These are phyloP conservation scores for Pisolithus microcarpus DNA, from an alignment of 768 basidiomycete species.

Conservation along the genomic window DNA sequence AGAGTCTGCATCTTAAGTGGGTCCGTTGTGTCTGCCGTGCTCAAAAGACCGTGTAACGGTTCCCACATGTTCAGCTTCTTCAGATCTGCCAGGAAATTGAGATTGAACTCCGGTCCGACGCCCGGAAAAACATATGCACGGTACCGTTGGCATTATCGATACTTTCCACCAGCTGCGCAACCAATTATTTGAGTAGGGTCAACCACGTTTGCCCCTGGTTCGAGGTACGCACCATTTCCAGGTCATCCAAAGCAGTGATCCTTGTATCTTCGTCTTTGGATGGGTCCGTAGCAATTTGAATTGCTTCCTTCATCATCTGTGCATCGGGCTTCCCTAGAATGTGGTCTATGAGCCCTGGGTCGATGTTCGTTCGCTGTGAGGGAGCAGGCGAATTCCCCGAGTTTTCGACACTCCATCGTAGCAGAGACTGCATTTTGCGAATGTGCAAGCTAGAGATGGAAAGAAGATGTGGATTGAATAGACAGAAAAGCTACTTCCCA, in stretches of 20 bases:
- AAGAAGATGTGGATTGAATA: neutral
- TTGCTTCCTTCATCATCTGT: slow-evolving; percentile 74
- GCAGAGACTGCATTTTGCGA: slow-evolving; percentile 57
- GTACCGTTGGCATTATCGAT: slow-evolving; percentile 86
- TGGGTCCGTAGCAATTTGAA: slow-evolving; percentile 56
- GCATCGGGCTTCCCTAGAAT: slow-evolving; percentile 83
- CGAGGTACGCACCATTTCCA: slow-evolving; percentile 67
- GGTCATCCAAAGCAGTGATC: slow-evolving; percentile 67
- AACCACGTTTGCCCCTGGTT: neutral
- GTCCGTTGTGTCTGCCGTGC: slow-evolving; percentile 45
- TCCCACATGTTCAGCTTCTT: slow-evolving; percentile 73
- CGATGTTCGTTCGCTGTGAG: slow-evolving; percentile 44
- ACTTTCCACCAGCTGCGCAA: slow-evolving; percentile 64
- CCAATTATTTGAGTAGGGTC: neutral
- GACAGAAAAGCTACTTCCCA: neutral
- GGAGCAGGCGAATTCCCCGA: slow-evolving; percentile 36
- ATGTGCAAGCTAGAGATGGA: neutral
- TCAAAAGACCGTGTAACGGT: slow-evolving; percentile 60
- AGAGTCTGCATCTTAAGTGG: slow-evolving; percentile 59
- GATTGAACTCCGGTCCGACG: neutral
- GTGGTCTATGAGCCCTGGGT: slow-evolving; percentile 78
- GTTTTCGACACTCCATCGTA: slow-evolving; percentile 80
- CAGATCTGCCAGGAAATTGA: slow-evolving; percentile 45
- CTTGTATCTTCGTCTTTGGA: slow-evolving; percentile 49
- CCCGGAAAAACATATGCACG: neutral